Evolutionary conservation across 2,329 filamentous ascomycete genomes (phyloP).

Genomic region (Mollisia scopiformis): DNA sequence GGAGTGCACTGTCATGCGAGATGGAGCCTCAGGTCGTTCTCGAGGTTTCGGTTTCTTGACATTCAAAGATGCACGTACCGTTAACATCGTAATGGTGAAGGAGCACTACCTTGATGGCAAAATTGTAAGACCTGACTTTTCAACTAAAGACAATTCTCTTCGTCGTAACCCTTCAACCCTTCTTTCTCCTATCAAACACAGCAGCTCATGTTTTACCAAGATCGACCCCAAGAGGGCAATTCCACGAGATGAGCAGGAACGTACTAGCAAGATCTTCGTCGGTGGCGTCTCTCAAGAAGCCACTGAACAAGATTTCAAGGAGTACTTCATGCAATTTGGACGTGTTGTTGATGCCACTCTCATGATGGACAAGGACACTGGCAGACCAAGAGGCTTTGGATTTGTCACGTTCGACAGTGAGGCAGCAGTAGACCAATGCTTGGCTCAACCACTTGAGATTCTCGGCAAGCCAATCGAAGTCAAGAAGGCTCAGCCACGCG

Average conservation of each 20-base stretch:
- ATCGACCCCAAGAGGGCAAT: constrained; percentile 98
- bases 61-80: constrained; percentile 95
- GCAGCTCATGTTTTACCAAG: constrained; percentile 40
- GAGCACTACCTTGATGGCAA: constrained; percentile 98
- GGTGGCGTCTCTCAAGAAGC: constrained; percentile 97
- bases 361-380: constrained; percentile 99
- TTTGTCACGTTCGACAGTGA: constrained; percentile 99
- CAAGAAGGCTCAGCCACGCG: constrained; percentile 94
- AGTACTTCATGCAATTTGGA: constrained; percentile 96
- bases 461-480: constrained; percentile 97
- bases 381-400: constrained; percentile 92
- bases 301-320: constrained; percentile 92
- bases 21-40: constrained; percentile 89
- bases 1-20: constrained; percentile 99
- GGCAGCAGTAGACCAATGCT: constrained; percentile 88
- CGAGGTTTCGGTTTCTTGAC: constrained; percentile 97
- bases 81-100: constrained; percentile 99
- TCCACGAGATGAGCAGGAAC: constrained; percentile 95
- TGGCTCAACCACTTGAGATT: constrained; percentile 84
- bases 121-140: constrained; percentile 69
- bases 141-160: constrained; percentile 21
- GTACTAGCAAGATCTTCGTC: constrained; percentile 98
- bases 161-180: constrained; percentile 16
- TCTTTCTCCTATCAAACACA: constrained; percentile 31
- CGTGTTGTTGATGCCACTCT: constrained; percentile 95